These are phyloP conservation scores for Cladobotryum protrusum DNA, from an alignment of 2,329 filamentous ascomycete genomes.

Conservation along the genomic window DNA sequence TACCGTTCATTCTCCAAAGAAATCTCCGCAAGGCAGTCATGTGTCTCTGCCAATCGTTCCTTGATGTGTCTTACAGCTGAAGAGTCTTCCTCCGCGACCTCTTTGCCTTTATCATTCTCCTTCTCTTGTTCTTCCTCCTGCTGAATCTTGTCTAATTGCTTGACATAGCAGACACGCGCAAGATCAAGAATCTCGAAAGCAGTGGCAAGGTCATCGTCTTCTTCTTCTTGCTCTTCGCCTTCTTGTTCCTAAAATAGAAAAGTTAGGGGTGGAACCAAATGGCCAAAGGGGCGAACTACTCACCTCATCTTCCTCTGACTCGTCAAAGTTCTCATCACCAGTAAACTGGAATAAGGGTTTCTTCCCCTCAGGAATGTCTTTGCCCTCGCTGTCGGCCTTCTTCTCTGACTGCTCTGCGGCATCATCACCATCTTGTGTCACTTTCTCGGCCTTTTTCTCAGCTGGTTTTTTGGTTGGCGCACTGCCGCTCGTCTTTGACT, in stretches of 20 bases:
- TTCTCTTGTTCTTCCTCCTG: conserved; percentile 27
- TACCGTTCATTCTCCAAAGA: conserved; percentile 90
- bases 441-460: conserved; percentile 35
- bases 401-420: conserved; percentile 40
- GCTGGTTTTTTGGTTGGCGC: conserved; percentile 30
- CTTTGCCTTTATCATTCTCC: conserved; percentile 35
- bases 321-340: conserved; percentile 89
- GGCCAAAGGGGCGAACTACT: conserved; percentile 19
- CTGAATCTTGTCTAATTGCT: conserved; percentile 41
- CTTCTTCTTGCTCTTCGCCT: conserved; percentile 47
- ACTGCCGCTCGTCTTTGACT: conserved; percentile 36
- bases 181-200: conserved; percentile 83
- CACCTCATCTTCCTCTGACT: conserved; percentile 68
- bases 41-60: conserved; percentile 84
- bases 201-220: conserved; percentile 67
- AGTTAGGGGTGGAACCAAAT: background rate
- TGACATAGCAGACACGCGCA: conserved; percentile 59
- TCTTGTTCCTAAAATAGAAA: background rate
- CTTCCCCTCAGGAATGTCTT: conserved; percentile 36
- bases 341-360: conserved; percentile 87
- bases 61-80: conserved; percentile 56
- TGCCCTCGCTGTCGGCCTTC: conserved; percentile 25
- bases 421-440: conserved; percentile 41
- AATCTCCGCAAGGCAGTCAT: conserved; percentile 91
- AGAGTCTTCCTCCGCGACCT: conserved; percentile 34